These are phyloP conservation scores for Aspergillus sp. DNA, from an alignment of 2,329 filamentous ascomycete genomes.

Conservation along the genomic window DNA sequence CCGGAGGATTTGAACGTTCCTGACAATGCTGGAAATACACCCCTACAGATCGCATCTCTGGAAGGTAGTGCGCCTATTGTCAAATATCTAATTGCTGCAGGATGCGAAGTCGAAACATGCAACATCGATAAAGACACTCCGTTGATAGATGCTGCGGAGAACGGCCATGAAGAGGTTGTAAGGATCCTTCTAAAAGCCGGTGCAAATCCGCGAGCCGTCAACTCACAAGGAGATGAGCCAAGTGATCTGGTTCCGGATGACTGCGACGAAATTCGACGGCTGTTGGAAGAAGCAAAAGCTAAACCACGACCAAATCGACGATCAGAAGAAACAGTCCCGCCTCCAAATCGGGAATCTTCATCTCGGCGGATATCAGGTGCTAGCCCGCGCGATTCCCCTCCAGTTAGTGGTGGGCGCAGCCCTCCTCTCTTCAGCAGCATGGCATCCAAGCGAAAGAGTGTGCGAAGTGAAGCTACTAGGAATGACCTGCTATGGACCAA, in stretches of 20 bases:
- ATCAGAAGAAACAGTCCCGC: constrained; percentile 42
- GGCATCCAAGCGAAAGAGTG: constrained; percentile 43
- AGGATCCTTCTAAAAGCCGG: constrained; percentile 79
- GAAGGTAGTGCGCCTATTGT: constrained; percentile 87
- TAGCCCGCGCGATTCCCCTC: constrained; percentile 48
- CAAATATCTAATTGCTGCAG: constrained; percentile 77
- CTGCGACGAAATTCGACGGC: constrained; percentile 72
- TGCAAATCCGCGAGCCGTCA: constrained; percentile 87
- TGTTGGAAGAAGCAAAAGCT: constrained; percentile 64
- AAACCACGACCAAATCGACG: constrained; percentile 50
- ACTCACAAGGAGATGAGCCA: constrained; percentile 89
- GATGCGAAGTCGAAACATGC: constrained; percentile 79
- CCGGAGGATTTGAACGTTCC: constrained; percentile 85
- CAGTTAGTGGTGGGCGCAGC: constrained; percentile 39
- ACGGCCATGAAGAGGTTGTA: constrained; percentile 86
- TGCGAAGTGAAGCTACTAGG: constrained; percentile 50
- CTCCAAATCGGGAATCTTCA: constrained; percentile 36
- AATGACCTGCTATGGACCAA: constrained; percentile 53
- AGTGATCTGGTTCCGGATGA: constrained; percentile 81
- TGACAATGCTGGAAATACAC: constrained; percentile 95
- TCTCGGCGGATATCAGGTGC: constrained; percentile 45
- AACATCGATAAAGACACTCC: constrained; percentile 85
- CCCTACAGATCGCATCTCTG: constrained; percentile 87
- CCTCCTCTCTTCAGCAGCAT: constrained; percentile 36
- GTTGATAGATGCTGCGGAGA: constrained; percentile 93